phyloP scores from a whole-genome alignment of 768 basidiomycete species.

The Sistotremastrum niveocremeum region DNA sequence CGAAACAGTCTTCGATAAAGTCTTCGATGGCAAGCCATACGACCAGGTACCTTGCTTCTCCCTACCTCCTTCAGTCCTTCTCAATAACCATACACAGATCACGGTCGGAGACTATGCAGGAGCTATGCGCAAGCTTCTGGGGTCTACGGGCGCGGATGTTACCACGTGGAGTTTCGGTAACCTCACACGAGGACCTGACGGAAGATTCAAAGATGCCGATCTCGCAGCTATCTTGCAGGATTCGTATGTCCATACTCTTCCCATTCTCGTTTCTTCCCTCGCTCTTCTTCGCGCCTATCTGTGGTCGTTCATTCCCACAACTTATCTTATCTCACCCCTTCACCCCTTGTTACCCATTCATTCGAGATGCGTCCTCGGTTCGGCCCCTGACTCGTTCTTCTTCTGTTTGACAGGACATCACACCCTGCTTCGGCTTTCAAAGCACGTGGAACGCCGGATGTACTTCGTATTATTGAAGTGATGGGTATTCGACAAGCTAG shows the following conservation, averaged over 20 bases:
- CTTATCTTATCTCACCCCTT: neutral
- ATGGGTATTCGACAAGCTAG: constrained; percentile 55
- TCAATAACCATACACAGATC: constrained; percentile 3
- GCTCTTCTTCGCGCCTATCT: neutral
- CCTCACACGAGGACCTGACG: constrained; percentile 33
- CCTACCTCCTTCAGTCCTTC: neutral
- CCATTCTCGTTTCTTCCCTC: neutral
- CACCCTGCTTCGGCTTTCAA: constrained; percentile 46
- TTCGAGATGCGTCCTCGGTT: no score
- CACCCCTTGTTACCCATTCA: no score
- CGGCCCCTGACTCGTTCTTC: neutral
- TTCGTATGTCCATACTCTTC: constrained; percentile 15
- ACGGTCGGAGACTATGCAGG: constrained; percentile 6
- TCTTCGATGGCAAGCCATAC: constrained; percentile 30
- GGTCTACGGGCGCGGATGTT: constrained; percentile 28
- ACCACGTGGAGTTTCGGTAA: constrained; percentile 47
- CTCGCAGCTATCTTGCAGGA: constrained; percentile 49
- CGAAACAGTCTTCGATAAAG: constrained; percentile 27
- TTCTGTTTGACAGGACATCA: constrained; percentile 22
- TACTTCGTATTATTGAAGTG: constrained; percentile 53
- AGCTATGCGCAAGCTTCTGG: constrained; percentile 2
- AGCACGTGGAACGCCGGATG: constrained; percentile 56
- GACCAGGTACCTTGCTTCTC: constrained; percentile 20
- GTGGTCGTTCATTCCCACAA: no score
- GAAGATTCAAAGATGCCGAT: constrained; percentile 49